Conservation (phyloP, 805 yeast genomes). For the Metschnikowia similis region DNA sequence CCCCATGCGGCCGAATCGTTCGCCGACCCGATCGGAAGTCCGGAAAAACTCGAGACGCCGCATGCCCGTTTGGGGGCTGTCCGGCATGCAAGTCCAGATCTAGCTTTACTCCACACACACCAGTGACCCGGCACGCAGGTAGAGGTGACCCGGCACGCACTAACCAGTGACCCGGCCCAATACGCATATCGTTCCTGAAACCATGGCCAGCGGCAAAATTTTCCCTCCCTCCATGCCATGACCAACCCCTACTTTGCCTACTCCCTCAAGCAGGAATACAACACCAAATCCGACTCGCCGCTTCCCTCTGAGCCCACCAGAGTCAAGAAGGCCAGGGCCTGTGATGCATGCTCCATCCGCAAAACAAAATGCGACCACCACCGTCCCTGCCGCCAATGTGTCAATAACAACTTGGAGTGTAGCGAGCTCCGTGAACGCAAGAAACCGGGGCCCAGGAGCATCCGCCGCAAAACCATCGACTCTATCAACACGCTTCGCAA, state of each 20-base stretch:
- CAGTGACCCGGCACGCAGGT: conserved; percentile 3
- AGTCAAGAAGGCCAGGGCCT: conserved; percentile 30
- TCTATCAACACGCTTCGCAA: conserved; percentile 19
- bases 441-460: conserved; percentile 40
- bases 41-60: background rate
- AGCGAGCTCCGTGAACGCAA: conserved; percentile 35
- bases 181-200: background rate
- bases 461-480: conserved; percentile 32
- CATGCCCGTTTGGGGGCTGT: background rate
- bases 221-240: conserved; percentile 2
- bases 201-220: background rate
- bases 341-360: conserved; percentile 41
- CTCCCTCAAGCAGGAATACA: conserved; percentile 8
- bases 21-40: background rate
- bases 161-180: conserved; percentile 5
- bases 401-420: conserved; percentile 32
- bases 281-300: background rate
- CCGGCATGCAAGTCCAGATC: background rate
- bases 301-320: conserved; percentile 4
- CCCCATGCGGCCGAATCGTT: background rate
- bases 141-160: conserved; percentile 5
- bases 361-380: conserved; percentile 36
- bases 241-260: conserved; percentile 15
- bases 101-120: conserved; percentile 2
- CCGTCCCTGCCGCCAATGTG: conserved; percentile 39